Evolutionary conservation across 495 filamentous ascomycete species (phyloP), one percentile per base, ranked within the genome.

Genomic region (Tuber umbilicatum): DNA sequence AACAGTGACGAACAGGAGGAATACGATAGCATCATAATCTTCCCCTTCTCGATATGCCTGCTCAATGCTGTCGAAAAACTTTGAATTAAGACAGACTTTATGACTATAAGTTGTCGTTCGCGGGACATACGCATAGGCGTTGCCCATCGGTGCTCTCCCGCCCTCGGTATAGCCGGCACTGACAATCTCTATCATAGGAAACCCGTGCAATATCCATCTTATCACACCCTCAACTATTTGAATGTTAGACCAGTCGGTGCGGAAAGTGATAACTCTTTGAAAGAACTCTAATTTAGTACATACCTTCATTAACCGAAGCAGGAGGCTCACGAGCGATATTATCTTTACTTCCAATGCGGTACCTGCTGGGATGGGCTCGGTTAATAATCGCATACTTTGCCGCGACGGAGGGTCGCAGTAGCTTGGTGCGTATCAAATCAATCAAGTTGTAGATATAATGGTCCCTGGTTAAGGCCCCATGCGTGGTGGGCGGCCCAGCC

Each of bases 341-440:
- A 47, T 77, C 75, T 2, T 4, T 19, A 2, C 73, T 77, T 4
- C 38, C n/a, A 55, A 70, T 50, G 21, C 68, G 50, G 47, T 76
- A 77, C 10, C 73, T 76, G 19, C 68, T 70, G n/a, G 73, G 73
- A 72, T 76, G 75, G 19, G 73, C 73, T 38, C 75, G 75, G 23
- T 75, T 75, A 55, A 77, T 67, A 50, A 77, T 55, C 43, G 69
- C 73, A 68, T 71, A 77, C n/a, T 76, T 77, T 42, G 47, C 71
- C 10, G 75, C 75, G 16, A 77, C 69, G 31, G 75, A 69, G 12
- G 75, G 75, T n/a, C 67, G 37, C 7, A 43, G 14, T 7, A 77
- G 40, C 73, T 68, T 70, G 40, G 45, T 60, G 16, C 75, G 68
- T 43, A 76, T 42, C 14, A 40, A 2, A 14, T 41, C 41, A 42